Base-by-base conservation (phyloP, 352 stramenopile genomes). In the Phytophthora megakarya region DNA sequence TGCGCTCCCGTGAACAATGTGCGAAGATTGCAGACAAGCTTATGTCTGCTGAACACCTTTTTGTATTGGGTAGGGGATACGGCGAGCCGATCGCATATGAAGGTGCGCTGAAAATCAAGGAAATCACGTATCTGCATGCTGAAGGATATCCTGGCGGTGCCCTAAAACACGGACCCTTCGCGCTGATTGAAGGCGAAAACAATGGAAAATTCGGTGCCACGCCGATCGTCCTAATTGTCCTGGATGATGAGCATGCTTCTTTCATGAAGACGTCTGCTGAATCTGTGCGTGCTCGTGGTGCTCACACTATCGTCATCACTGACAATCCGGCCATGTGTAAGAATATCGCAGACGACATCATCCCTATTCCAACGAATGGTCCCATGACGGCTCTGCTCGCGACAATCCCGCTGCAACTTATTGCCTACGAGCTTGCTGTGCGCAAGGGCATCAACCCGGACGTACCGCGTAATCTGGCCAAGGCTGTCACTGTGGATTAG, bases 401-500 rank as follows among this genome's bases (percentile, higher is more conserved):
- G 45, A 95, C 98, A 6, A 84, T 99, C 51, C 97, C 97, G 39
- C 82, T 99, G 19, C 97, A 99, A 75, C 85, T 99, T 45, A 97
- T 99, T 70, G 93, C 95, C n/a, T 99, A 99, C 77, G 97, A 99
- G 76, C 88, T 99, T 53, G 95, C 97, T 22, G 87, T 99, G 57
- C 78, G 98, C 43, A 95, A 96, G 68, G 96, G 97, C 52, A 98
- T 99, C 78, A 98, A 99, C 76, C 97, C 97, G 26, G 97, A 99
- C 76, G 96, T 97, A 57, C 97, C 97, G 45, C 88, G 97, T 56
- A 99, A 99, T 79, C 73, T 99, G 40, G 97, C 97, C 46, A 99
- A 99, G 86, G 96, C 95, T 46, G 97, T 99, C 44, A 99, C 97
- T 35, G 97, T 99, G 39, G 97, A 99, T 74, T 99, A 97, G 82